Base-by-base conservation (phyloP, 164 flowering plant species). In the Dillenia turbinata region DNA sequence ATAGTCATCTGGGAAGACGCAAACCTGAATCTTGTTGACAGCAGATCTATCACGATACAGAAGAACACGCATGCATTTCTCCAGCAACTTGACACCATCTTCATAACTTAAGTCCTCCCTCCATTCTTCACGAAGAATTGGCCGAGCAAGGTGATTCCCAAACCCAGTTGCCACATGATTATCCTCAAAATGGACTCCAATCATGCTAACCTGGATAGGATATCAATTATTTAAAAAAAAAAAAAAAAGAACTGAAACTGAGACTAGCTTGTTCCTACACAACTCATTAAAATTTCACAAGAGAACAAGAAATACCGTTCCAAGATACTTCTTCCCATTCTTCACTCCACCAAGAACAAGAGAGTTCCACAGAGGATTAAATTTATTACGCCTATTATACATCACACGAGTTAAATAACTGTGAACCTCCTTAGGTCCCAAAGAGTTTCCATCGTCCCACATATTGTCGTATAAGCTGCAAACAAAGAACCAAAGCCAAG, bases 371-470 rank as follows among this genome's bases (percentile, higher is more conserved):
- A 91, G 71, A 24, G 99, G 99, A 71, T 86, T 63, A 56, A 86
- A 84, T 75, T 82, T 86, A 73, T 86, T 86, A 9, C 92, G 89
- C 45, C 92, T 73, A 61, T 86, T 84, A n/a, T 86, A 86, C 91
- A 86, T 86, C 54, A 86, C 70, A 47, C 88, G 69, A 52, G 83
- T 87, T 52, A 94, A 69, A 69, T 93, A 93, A 69, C 67, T 93
- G 77, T 87, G 98, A 57, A 93, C 84, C 75, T 90, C 95, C 66
- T 93, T 90, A 17, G 98, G 98, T 15, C 98, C 96, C 79, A 93
- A 71, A 46, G 97, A 87, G 71, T 93, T 93, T 22, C 89, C 94
- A 76, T 93, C 97, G 72, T 91, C 98, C 98, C 98, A 94, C 98
- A 91, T 94, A 69, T 89, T 85, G 71, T 94, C 98, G 73, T 83